A percentile compares a stretch with the other conserved stretches of the same genome.
Evolutionary conservation across 768 basidiomycete species (phyloP).

Genomic region (Sistotremastrum niveocremeum): DNA sequence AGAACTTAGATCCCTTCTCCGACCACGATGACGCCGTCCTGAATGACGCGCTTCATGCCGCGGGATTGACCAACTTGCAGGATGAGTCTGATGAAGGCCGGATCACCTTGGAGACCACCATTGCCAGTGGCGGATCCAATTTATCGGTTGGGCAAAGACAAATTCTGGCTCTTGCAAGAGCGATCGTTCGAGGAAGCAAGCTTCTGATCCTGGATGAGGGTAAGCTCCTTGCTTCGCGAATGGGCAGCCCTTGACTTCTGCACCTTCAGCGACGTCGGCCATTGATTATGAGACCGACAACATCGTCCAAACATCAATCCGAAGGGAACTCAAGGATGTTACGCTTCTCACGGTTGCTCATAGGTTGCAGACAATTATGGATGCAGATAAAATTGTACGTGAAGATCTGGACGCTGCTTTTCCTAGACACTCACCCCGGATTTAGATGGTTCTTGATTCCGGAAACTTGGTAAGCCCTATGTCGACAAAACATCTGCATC

Average conservation of each 20-base stretch:
- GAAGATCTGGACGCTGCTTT: constrained; percentile 1
- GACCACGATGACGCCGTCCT: constrained; percentile 39
- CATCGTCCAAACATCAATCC: constrained; percentile 41
- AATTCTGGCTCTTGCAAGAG: constrained; percentile 44
- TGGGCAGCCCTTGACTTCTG: neutral
- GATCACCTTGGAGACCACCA: constrained; percentile 31
- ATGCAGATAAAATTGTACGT: constrained; percentile 43
- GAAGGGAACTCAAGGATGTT: constrained; percentile 28
- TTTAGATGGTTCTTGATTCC: constrained; percentile 30
- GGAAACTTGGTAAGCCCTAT: constrained; percentile 23
- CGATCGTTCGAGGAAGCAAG: constrained; percentile 43
- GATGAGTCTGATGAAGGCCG: constrained; percentile 21
- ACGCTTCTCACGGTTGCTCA: constrained; percentile 50
- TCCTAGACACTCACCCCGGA: neutral
- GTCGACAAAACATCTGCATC: neutral
- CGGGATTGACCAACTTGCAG: constrained; percentile 32
- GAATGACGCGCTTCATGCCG: constrained; percentile 33
- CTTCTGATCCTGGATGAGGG: constrained; percentile 46
- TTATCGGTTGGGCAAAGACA: constrained; percentile 50
- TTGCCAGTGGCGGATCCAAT: constrained; percentile 31
- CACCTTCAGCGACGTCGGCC: constrained; percentile 27
- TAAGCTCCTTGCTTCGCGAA: constrained; percentile 7
- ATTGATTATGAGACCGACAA: constrained; percentile 45
- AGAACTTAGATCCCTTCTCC: constrained; percentile 48
- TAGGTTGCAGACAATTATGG: constrained; percentile 44